Percentiles rank a stretch among this genome's conserved stretches.
phyloP scores from a whole-genome alignment of 2,329 filamentous ascomycete genomes.

The Epichloe sp. region DNA sequence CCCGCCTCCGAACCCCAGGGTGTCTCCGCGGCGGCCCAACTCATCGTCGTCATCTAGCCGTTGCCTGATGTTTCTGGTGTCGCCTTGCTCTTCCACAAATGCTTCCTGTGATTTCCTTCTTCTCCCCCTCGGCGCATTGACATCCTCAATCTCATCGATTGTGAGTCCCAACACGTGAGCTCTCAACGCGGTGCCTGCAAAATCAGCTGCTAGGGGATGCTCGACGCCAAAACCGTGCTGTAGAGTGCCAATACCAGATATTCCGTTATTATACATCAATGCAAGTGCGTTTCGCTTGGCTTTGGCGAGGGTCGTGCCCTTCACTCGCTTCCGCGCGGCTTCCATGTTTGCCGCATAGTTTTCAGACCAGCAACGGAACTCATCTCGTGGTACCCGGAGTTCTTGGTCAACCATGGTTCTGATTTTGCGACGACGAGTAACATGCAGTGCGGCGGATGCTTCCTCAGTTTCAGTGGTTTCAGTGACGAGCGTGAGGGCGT shows the following conservation, averaged over 20 bases:
- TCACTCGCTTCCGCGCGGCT: conserved; percentile 14
- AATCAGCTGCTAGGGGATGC: conserved; percentile 30
- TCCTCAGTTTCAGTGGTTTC: conserved; percentile 11
- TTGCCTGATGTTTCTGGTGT: conserved; percentile 24
- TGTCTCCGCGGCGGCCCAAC: conserved; percentile 14
- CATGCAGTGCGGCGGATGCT: conserved; percentile 10
- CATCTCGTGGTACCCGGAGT: conserved; percentile 22
- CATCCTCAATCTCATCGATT: conserved; percentile 9
- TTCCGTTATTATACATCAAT: conserved; percentile 20
- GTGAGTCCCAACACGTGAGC: conserved; percentile 16
- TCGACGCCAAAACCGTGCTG: conserved; percentile 14
- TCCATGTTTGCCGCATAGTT: conserved; percentile 44
- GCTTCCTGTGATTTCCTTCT: conserved; percentile 32
- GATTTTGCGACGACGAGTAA: conserved; percentile 14
- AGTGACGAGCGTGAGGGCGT: conserved; percentile 10
- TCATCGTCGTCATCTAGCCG: conserved; percentile 18
- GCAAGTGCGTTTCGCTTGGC: conserved; percentile 25
- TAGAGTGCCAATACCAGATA: conserved; percentile 19
- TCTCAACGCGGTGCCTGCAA: conserved; percentile 32
- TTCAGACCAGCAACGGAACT: conserved; percentile 27
- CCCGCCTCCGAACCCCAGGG: conserved; percentile 15
- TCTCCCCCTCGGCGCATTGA: conserved; percentile 14
- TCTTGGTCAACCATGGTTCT: conserved; percentile 18
- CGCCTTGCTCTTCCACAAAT: conserved; percentile 24
- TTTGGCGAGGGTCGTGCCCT: conserved; percentile 17